phyloP scores from a whole-genome alignment of 2,329 filamentous ascomycete species.

The Myriosclerotinia duriaeana region DNA sequence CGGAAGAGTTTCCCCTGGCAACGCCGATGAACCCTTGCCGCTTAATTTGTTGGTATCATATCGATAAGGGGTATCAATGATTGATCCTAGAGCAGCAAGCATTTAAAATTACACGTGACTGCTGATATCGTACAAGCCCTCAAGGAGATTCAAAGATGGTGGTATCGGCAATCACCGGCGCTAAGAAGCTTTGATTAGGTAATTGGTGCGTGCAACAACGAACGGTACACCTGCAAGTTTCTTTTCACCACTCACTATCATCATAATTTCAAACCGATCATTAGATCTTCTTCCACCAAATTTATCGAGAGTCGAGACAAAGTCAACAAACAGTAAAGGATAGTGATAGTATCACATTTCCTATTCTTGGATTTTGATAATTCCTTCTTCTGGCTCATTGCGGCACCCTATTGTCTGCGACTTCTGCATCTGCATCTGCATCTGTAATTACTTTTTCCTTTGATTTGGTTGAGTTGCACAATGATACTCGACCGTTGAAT shows the following conservation, averaged over 20 bases:
- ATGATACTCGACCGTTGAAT: slow-evolving; percentile 32
- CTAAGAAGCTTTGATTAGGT: slow-evolving; percentile 9
- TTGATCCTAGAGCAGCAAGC: background rate
- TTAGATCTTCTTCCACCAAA: background rate
- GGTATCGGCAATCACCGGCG: background rate
- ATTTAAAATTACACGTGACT: background rate
- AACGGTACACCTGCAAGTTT: no score
- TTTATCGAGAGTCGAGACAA: background rate
- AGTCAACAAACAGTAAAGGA: background rate
- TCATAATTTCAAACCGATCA: background rate
- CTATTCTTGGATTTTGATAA: slow-evolving; percentile 8
- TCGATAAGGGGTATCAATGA: background rate
- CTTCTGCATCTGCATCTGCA: slow-evolving; percentile 4
- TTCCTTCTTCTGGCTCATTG: slow-evolving; percentile 11
- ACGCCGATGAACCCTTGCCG: background rate
- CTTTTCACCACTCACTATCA: background rate
- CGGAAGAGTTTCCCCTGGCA: slow-evolving; percentile 23
- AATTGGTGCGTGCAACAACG: no score
- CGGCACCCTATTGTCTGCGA: background rate
- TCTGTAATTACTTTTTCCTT: slow-evolving; percentile 19
- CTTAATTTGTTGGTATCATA: background rate
- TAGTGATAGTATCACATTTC: slow-evolving; percentile 20
- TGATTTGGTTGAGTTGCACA: slow-evolving; percentile 33
- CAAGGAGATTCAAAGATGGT: background rate
- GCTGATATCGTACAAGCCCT: background rate